These are phyloP conservation scores for Trichosanthes truncata DNA, from an alignment of 306 rosid species.

Conservation along the genomic window DNA sequence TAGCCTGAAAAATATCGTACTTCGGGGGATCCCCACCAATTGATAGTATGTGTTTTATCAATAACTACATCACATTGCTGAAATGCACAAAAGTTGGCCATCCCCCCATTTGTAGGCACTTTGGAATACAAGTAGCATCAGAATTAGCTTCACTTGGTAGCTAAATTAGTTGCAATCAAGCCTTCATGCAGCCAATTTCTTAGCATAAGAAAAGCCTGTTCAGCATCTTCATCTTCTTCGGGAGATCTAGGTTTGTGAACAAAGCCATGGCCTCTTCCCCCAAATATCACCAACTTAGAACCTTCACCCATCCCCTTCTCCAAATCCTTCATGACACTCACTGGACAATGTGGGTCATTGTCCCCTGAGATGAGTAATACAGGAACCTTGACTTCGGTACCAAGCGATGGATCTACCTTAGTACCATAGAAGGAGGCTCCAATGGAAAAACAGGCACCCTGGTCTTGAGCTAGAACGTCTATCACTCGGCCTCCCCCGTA, in stretches of 20 bases:
- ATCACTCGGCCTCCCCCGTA: conserved; percentile 65
- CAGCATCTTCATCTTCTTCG: conserved; percentile 82
- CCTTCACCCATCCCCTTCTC: conserved; percentile 28
- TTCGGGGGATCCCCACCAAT: not conserved
- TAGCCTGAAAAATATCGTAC: not conserved
- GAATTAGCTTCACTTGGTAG: not conserved
- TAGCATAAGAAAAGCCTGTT: conserved; percentile 47
- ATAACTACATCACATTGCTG: not conserved
- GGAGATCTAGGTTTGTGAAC: conserved; percentile 65
- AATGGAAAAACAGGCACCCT: conserved; percentile 37
- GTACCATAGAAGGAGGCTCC: conserved; percentile 70
- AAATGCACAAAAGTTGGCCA: not conserved
- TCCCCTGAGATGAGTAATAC: conserved; percentile 61
- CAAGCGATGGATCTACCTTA: conserved; percentile 30
- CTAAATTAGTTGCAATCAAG: conserved; percentile 19
- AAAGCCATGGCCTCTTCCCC: conserved; percentile 73
- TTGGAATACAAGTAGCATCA: not conserved
- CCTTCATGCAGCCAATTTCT: conserved; percentile 59
- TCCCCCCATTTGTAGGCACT: not conserved
- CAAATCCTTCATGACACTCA: conserved; percentile 26
- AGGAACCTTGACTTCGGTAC: conserved; percentile 42
- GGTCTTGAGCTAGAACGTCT: conserved; percentile 50
- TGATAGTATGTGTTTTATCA: not conserved
- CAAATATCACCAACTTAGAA: conserved; percentile 42
- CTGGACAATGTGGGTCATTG: conserved; percentile 51